Percentiles rank a stretch among this genome's conserved stretches.
Conservation (phyloP, 805 yeast species). For the Vanderwaltozyma verrucispora region DNA sequence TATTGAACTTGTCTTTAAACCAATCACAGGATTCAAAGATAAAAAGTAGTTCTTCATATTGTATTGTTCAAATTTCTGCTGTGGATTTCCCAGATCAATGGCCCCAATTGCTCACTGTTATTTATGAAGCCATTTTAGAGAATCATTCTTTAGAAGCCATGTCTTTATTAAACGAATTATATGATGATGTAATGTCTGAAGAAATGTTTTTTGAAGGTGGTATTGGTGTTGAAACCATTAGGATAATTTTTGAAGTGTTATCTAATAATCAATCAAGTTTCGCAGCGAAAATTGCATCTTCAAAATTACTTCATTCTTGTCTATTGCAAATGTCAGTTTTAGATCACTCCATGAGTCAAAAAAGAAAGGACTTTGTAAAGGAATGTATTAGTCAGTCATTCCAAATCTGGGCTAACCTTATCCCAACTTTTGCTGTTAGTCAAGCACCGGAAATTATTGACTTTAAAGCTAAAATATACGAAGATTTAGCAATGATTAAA, state of each 20-base stretch:
- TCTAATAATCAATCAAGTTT: conserved; percentile 16
- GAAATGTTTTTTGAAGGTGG: conserved; percentile 77
- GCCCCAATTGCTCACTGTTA: conserved; percentile 53
- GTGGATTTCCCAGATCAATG: conserved; percentile 94
- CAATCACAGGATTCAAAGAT: conserved; percentile 46
- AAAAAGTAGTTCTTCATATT: conserved; percentile 57
- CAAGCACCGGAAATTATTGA: conserved; percentile 3
- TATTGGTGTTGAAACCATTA: conserved; percentile 45
- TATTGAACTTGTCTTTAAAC: conserved; percentile 38
- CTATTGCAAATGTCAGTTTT: conserved; percentile 38
- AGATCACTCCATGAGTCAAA: conserved; percentile 7
- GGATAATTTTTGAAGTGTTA: conserved; percentile 38
- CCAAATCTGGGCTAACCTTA: conserved; percentile 6
- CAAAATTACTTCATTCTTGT: conserved; percentile 44
- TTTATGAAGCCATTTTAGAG: conserved; percentile 36
- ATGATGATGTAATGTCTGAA: conserved; percentile 78
- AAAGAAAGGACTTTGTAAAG: conserved; percentile 12
- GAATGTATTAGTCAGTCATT: conserved; percentile 13
- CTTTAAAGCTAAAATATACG: conserved; percentile 14
- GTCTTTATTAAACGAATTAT: conserved; percentile 58
- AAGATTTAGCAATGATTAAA: conserved; percentile 15
- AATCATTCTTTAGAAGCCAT: conserved; percentile 39
- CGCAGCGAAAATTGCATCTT: conserved; percentile 38
- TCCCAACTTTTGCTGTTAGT: conserved; percentile 4
- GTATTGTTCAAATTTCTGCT: conserved; percentile 74